Base-by-base conservation (phyloP, 2,329 filamentous ascomycete genomes). In the Phyllosticta capitalensis region DNA sequence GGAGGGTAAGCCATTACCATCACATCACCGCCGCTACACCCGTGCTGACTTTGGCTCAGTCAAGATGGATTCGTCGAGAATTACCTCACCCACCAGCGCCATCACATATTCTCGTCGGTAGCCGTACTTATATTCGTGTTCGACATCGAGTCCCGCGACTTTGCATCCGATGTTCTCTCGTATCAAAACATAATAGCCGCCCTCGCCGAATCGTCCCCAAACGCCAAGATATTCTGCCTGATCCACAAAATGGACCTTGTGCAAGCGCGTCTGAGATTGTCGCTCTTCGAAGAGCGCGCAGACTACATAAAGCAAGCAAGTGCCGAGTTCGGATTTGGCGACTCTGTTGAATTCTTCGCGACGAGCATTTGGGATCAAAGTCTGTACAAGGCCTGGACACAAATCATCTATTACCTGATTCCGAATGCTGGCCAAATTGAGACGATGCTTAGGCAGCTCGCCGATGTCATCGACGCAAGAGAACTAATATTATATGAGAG, bases 161-260 rank as follows among this genome's bases (percentile, higher is more conserved):
- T 96, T 67, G 89, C 94, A 63, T 88, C 90, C 67, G 94, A 99
- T 72, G 84, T 97, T 56, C 85, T 92, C 60, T 96, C 91, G 61
- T 99, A 97, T 78, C 85, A 87, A 56, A 88, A 89, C 65, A 94
- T 97, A 71, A 90, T 97, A 66, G 84, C 87, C 55, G 94, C 94
- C 0, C 81, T 99, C 48, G 83, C 87, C 59, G 92, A 97, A 75
- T 95, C 86, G 79, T 95, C 89, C 54, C 83, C 84, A 1, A 76
- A 76, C 33, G 90, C 92, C 63, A 89, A 89, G 71, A 87, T 99
- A 68, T 99, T 97, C 76, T 89, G 94, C 63, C 84, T 99, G 52
- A 89, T 99, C 65, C 94, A 99, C 85, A 99, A 99, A 76, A 96
- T 99, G 89, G 94, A 99, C 72, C 83, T 99, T 24, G 90, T 97